A percentile compares a stretch with the other conserved stretches of the same genome.
Evolutionary conservation across 345 rosid species (phyloP).

Genomic region (Boechera divaricarpa): DNA sequence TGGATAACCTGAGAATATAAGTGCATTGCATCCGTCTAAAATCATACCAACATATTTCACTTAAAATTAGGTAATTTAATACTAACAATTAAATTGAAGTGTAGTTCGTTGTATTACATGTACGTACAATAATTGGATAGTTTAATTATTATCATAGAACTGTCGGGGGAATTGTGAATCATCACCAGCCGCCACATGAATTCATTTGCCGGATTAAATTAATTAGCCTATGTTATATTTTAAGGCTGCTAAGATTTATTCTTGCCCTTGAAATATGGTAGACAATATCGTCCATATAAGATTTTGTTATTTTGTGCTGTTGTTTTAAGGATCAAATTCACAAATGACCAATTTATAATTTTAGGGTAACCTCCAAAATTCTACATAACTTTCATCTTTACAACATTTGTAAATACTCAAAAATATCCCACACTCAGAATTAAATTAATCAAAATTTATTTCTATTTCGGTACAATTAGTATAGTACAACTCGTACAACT

Average conservation of each 20-base stretch:
- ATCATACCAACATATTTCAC: neutral
- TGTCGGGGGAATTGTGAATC: neutral
- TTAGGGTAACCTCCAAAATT: no score
- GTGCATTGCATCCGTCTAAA: neutral
- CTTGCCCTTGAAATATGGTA: neutral
- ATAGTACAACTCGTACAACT: no score
- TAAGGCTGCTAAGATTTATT: neutral
- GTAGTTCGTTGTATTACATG: neutral
- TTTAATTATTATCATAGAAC: neutral
- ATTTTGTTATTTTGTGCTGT: neutral
- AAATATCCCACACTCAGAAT: no score
- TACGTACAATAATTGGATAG: neutral
- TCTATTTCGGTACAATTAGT: no score
- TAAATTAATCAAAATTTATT: no score
- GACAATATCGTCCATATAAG: neutral
- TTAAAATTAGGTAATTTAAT: neutral
- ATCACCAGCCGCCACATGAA: neutral
- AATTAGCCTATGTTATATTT: neutral
- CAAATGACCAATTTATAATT: no score
- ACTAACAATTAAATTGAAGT: neutral
- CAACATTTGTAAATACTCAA: no score
- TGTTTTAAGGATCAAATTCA: neutral
- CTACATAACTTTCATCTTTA: no score
- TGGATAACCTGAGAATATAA: neutral
- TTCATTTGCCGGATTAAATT: neutral